phyloP scores from a whole-genome alignment of 2,329 filamentous ascomycete genomes.

The Fusarium sp. region DNA sequence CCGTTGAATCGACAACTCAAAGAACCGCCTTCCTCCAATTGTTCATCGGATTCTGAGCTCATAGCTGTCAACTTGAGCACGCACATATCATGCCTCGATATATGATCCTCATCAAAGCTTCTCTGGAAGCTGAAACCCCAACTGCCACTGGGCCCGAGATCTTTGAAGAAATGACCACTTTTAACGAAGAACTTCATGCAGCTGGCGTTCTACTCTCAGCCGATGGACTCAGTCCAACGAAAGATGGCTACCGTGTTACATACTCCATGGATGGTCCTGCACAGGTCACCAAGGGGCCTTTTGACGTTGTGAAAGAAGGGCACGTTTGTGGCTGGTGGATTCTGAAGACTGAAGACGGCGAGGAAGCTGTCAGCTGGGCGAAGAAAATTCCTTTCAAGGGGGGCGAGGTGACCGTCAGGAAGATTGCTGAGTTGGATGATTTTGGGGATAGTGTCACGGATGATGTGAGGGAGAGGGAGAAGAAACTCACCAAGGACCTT shows the following conservation, averaged over 20 bases:
- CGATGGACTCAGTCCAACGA: slow-evolving; percentile 41
- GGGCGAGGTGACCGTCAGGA: slow-evolving; percentile 40
- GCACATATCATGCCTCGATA: slow-evolving; percentile 41
- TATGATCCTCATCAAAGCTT: slow-evolving; percentile 45
- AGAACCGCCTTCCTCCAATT: background rate
- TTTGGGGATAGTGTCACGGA: slow-evolving; percentile 26
- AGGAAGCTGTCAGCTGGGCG: slow-evolving; percentile 46
- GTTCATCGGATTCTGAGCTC: background rate
- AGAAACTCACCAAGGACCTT: background rate
- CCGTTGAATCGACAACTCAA: background rate
- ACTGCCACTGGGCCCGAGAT: slow-evolving; percentile 20
- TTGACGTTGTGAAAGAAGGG: slow-evolving; percentile 38
- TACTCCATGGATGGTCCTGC: slow-evolving; percentile 35
- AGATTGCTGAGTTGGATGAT: slow-evolving; percentile 36
- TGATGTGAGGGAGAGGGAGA: slow-evolving; percentile 26
- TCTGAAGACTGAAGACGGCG: slow-evolving; percentile 39
- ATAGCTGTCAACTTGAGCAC: no score
- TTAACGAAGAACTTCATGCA: slow-evolving; percentile 41
- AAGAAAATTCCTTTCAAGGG: slow-evolving; percentile 41
- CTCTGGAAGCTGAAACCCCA: slow-evolving; percentile 34
- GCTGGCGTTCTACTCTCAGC: slow-evolving; percentile 43
- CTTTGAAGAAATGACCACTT: slow-evolving; percentile 40
- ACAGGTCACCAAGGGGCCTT: slow-evolving; percentile 42
- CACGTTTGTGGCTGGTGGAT: slow-evolving; percentile 47
- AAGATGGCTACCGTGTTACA: slow-evolving; percentile 40